These are phyloP conservation scores for Coniochaeta ligniaria DNA, from an alignment of 2,329 filamentous ascomycete species.

Conservation along the genomic window DNA sequence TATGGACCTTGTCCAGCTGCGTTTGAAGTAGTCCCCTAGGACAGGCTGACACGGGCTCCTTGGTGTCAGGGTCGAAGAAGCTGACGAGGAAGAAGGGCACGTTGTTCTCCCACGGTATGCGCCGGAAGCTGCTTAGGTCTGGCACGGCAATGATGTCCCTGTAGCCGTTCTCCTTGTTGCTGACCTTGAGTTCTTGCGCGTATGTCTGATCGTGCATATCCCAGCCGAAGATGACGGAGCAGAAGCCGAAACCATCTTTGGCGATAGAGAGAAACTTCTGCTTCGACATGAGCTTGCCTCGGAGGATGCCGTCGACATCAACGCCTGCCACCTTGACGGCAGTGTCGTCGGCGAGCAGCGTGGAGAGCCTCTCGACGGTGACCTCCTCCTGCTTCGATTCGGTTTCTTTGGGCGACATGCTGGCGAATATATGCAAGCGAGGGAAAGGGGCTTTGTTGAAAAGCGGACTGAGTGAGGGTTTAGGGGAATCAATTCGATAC, in stretches of 20 bases:
- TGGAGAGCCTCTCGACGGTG: constrained; percentile 57
- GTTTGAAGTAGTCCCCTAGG: constrained; percentile 69
- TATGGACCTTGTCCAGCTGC: constrained; percentile 59
- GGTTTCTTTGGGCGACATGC: constrained; percentile 5
- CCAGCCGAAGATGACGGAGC: constrained; percentile 92
- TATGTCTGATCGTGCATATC: constrained; percentile 96
- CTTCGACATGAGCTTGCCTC: constrained; percentile 88
- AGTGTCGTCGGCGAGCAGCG: constrained; percentile 61
- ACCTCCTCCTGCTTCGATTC: constrained; percentile 20
- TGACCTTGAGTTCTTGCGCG: constrained; percentile 75
- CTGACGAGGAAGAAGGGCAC: constrained; percentile 79
- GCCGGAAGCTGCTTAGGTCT: constrained; percentile 68
- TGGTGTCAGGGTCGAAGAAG: constrained; percentile 76
- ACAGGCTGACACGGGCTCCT: constrained; percentile 65
- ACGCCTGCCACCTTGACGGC: constrained; percentile 84
- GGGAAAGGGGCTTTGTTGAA: neutral
- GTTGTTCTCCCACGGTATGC: constrained; percentile 87
- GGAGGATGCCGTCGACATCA: constrained; percentile 80
- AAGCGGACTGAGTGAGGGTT: neutral
- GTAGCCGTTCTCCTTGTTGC: constrained; percentile 87
- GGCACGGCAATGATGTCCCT: constrained; percentile 76
- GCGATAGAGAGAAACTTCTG: constrained; percentile 84
- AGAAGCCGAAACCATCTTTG: constrained; percentile 82
- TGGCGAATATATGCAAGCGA: neutral
- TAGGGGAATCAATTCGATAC: neutral